Evolutionary conservation across 768 basidiomycete genomes (phyloP), one percentile per base, ranked within the genome.

Genomic region (Mycena vulgaris): DNA sequence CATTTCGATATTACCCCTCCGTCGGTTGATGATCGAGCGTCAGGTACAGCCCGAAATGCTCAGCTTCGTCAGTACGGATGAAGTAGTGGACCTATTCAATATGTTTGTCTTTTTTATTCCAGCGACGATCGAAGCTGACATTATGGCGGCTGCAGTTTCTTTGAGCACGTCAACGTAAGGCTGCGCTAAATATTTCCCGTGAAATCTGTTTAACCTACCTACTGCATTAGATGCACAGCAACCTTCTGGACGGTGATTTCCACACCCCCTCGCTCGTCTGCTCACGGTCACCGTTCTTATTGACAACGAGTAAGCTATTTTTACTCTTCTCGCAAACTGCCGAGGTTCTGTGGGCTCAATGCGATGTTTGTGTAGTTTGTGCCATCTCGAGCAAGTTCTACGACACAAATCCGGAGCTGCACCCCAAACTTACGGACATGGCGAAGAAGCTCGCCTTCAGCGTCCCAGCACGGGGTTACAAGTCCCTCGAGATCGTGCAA

Each of bases 241-340:
- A 92, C 63, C 82, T 98, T 55, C 82, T 99, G 56, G 95, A 97
- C 75, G 88, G 89, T 47, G 89, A 93, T 56, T 96, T 97, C 80
- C 98, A 99, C 80, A 98, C 97, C 0, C 96, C 97, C 1, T 90
- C 95, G 4, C 88, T 98, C 40, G 95, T 98, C 19, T 97, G 97
- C 77, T 95, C 95, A 30, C 91, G 98, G 27, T 96, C 95, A 40
- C 97, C 97, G 0, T 98, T 99, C 82, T 82, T 99, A 53, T 87
- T 99, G 63, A 99, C 98, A 21, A 95, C 96, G 23, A 94, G 94
- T 94, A 75, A 68, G 92, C 5, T 45, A 45, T 45, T 45, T 45
- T 45, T n/a, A 45, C 88, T 9, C 23, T 31, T 49, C 58, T 75
- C 53, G 69, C 55, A 51, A 53, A 67, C 16, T 52, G 42, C 66